Base-by-base conservation (phyloP, 1,284 basidiomycete genomes). In the Cryptococcus floricola region DNA sequence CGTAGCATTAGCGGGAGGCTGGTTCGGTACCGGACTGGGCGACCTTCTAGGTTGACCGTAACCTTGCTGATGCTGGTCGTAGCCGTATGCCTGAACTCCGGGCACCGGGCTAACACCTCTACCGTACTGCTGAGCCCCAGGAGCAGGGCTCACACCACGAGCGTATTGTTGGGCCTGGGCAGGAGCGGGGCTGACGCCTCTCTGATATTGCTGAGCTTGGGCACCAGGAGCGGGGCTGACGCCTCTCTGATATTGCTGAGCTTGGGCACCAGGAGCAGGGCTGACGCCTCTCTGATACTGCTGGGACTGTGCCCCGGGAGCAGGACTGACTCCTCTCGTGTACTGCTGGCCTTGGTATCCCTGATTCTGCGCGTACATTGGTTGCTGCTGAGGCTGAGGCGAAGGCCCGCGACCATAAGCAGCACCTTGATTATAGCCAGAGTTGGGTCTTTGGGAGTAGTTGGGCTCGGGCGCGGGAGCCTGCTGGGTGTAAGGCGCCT, bases 21-120 rank as follows among this genome's bases (percentile, higher is more conserved):
- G 60, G 37, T 63, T 64, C 2, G 76, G 76, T 49, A 71, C 67
- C 0, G 76, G 76, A 55, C 69, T 71, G 0, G 73, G 70, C 50
- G 56, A 65, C 61, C 52, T 53, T 37, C 53, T 47, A 12, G 38
- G 45, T 39, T 50, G 53, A 46, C 54, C 58, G 45, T 55, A 52
- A 14, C 42, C 52, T 38, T 50, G 51, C 51, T 56, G 58, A 46
- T 56, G 56, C 39, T 46, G 47, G 39, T 58, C 56, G 48, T 48
- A 50, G 18, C 28, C 48, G 18, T 46, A 25, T 16, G 45, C 56
- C 39, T 61, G 48, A 19, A 52, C 46, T 34, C 52, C 47, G 42
- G 58, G 58, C 45, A 64, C 59, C 31, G 65, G 65, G 45, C 55
- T 57, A 8, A 59, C 60, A 10, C 56, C 61, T 48, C 60, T 53